These are phyloP conservation scores for Fraxinus albicans DNA, from an alignment of 305 asterid genomes.

Conservation along the genomic window DNA sequence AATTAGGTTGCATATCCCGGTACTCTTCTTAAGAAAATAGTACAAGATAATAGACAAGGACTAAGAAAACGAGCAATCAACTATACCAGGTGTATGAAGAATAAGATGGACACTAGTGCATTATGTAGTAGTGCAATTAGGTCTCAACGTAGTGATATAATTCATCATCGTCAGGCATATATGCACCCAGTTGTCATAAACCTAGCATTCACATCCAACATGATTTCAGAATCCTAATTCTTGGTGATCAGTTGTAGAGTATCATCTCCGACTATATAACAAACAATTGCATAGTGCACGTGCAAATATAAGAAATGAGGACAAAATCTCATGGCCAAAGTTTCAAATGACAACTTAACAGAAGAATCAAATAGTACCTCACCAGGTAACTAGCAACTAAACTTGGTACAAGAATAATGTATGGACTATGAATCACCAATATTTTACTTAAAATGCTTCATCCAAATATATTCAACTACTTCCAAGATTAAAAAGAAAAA, in stretches of 20 bases:
- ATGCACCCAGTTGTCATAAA: neutral
- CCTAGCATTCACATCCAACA: neutral
- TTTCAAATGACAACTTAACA: neutral
- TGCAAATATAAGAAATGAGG: neutral
- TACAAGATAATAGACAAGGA: slow-evolving; percentile 4
- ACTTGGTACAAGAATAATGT: neutral
- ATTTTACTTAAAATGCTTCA: neutral
- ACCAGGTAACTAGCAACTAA: neutral
- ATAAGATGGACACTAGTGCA: neutral
- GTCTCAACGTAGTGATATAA: slow-evolving; percentile 13
- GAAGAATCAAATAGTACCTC: neutral
- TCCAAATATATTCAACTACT: neutral
- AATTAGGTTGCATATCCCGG: neutral
- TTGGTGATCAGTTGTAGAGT: slow-evolving; percentile 3
- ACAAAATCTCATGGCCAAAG: neutral
- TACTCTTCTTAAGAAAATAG: slow-evolving; percentile 8
- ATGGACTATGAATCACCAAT: neutral
- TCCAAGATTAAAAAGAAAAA: neutral
- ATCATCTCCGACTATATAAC: neutral
- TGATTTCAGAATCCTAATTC: slow-evolving; percentile 3
- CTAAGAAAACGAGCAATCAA: neutral
- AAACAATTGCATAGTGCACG: neutral
- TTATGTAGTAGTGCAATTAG: slow-evolving; percentile 16
- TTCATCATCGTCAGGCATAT: neutral
- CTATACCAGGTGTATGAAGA: neutral